Conservation (phyloP, 495 filamentous ascomycete genomes). For the Friedmanniomyces simplex region DNA sequence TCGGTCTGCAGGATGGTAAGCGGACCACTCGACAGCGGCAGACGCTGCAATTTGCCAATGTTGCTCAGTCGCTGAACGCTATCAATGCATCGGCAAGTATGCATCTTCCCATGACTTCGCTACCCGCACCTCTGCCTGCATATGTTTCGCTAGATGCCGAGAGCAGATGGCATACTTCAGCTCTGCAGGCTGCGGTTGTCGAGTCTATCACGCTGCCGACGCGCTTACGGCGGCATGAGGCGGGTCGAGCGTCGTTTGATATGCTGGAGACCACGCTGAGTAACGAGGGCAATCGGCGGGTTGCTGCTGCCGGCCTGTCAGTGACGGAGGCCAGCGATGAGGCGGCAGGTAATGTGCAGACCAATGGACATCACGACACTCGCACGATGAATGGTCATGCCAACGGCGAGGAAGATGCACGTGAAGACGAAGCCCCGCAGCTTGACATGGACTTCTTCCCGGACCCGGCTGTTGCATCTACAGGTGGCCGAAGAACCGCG, state of each 20-base stretch:
- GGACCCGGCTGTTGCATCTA: background rate
- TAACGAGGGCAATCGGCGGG: slow-evolving; percentile 65
- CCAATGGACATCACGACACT: slow-evolving; percentile 5
- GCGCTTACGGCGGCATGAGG: slow-evolving; percentile 47
- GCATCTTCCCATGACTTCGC: slow-evolving; percentile 65
- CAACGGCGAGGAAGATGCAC: background rate
- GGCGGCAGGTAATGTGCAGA: background rate
- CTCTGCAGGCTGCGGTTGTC: slow-evolving; percentile 62
- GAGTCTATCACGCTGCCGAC: slow-evolving; percentile 74
- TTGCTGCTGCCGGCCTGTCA: slow-evolving; percentile 59
- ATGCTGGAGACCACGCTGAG: slow-evolving; percentile 63
- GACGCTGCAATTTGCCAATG: slow-evolving; percentile 40
- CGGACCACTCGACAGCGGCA: slow-evolving; percentile 17
- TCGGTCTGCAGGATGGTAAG: slow-evolving; percentile 53
- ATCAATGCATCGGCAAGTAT: slow-evolving; percentile 62
- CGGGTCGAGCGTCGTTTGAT: slow-evolving; percentile 41
- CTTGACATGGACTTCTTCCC: slow-evolving; percentile 19
- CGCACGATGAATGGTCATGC: slow-evolving; percentile 12
- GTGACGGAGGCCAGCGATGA: slow-evolving; percentile 26
- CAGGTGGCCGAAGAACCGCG: background rate
- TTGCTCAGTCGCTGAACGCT: slow-evolving; percentile 55
- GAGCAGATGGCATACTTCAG: slow-evolving; percentile 75
- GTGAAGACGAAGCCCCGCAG: background rate
- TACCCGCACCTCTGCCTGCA: slow-evolving; percentile 44
- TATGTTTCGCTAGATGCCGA: slow-evolving; percentile 52